These are phyloP conservation scores for Saccharata proteae DNA, from an alignment of 2,329 filamentous ascomycete genomes.

Conservation along the genomic window DNA sequence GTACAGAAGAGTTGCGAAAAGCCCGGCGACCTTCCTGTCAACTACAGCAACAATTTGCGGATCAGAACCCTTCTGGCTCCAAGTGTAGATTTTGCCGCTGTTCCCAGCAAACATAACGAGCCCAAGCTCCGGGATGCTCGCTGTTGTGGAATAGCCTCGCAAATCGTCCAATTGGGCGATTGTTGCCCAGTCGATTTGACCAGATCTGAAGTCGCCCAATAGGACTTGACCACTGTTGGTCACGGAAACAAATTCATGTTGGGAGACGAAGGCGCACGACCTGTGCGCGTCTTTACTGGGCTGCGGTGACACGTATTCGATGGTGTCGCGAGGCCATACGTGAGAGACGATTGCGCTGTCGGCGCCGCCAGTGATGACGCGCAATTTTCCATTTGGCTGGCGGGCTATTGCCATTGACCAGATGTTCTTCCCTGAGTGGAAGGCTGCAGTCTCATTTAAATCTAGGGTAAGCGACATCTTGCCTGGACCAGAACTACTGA, in stretches of 20 bases:
- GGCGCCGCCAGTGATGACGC: slow-evolving; percentile 57
- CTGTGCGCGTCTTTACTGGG: slow-evolving; percentile 6
- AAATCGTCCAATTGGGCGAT: slow-evolving; percentile 26
- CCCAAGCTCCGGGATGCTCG: slow-evolving; percentile 22
- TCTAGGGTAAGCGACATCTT: slow-evolving; percentile 27
- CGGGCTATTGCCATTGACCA: slow-evolving; percentile 53
- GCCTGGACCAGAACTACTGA: no score
- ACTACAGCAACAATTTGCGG: slow-evolving; percentile 17
- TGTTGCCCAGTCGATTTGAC: slow-evolving; percentile 15
- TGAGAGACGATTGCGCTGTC: slow-evolving; percentile 50
- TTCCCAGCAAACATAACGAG: slow-evolving; percentile 35
- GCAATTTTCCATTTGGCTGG: slow-evolving; percentile 6
- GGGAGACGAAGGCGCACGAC: slow-evolving; percentile 5
- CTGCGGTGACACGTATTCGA: slow-evolving; percentile 5
- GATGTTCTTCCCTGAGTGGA: slow-evolving; percentile 79
- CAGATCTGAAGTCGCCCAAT: slow-evolving; percentile 1
- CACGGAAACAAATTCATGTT: slow-evolving; percentile 23
- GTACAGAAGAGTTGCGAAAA: slow-evolving; percentile 18
- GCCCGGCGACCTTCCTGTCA: slow-evolving; percentile 27
- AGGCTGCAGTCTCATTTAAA: slow-evolving; percentile 45
- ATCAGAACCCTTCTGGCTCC: slow-evolving; percentile 12
- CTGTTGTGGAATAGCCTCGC: slow-evolving; percentile 36
- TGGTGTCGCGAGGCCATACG: slow-evolving; percentile 1
- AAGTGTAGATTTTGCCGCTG: slow-evolving; percentile 32
- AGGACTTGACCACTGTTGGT: slow-evolving; percentile 45